Evolutionary conservation across 495 filamentous ascomycete genomes (phyloP), one percentile per base, ranked within the genome.

Genomic region (Talaromyces thailandensis): DNA sequence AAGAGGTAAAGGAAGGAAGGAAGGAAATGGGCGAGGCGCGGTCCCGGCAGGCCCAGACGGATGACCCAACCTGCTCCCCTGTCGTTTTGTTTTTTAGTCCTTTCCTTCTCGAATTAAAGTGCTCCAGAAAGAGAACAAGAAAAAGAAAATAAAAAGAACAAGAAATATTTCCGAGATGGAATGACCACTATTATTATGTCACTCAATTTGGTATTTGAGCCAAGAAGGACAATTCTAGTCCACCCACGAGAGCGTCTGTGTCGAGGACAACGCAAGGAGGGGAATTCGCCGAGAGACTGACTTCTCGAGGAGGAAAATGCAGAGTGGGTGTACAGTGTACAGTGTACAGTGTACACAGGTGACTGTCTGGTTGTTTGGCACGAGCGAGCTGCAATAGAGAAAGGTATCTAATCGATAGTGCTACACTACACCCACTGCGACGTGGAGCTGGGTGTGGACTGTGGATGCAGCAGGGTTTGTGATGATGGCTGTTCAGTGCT

Each of bases 1-100:
- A 68, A 64, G 63, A 64, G 60, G 48, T n/a, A n/a, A n/a, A 61
- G 51, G 60, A 58, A 62, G 50, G 14, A 58, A 62, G 57, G 62
- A 37, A 62, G 58, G 57, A 32, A 45, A 24, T 48, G 35, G 58
- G 58, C 58, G 58, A 35, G 58, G 23, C 43, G 35, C 43, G 35
- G 58, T 26, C 58, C 32, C 35, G 58, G 58, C 37, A 60, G 58
- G 31, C 37, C 43, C 58, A 60, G 43, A 40, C 23, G n/a, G 58
- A 60, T n/a, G 58, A 57, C 28, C 55, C 55, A 18, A 21, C 18
- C 18, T 57, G 16, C 55, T 57, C 55, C 29, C 55, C 26, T 57
- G 55, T 31, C 55, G 26, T 6, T 56, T n/a, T n/a, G n/a, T 1
- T n/a, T 56, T 56, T 32, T 32, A 16, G 48, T 25, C n/a, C 40